Percentiles rank a stretch among this genome's conserved stretches.
phyloP scores from a whole-genome alignment of 768 basidiomycete genomes.

The Tulasnella sp. region DNA sequence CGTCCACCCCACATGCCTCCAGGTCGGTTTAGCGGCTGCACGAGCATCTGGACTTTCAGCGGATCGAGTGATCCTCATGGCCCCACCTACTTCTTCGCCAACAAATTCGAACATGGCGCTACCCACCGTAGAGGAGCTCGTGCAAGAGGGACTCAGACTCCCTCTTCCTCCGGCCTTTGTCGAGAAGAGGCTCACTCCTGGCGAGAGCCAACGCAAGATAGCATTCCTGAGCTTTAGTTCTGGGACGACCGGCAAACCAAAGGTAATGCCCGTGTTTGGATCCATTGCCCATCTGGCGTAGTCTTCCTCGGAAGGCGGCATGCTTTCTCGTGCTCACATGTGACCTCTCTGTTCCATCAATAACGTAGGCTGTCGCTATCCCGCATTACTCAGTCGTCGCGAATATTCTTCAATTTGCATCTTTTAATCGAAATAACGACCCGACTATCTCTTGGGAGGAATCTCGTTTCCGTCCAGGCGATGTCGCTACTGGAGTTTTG shows the following conservation, averaged over 20 bases:
- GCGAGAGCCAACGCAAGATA: slow-evolving; percentile 61
- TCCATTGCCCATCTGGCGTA: background rate
- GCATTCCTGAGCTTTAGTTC: slow-evolving; percentile 69
- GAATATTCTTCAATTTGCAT: slow-evolving; percentile 54
- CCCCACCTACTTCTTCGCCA: slow-evolving; percentile 29
- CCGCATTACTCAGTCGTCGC: slow-evolving; percentile 52
- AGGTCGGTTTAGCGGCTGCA: slow-evolving; percentile 21
- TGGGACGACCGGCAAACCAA: slow-evolving; percentile 64
- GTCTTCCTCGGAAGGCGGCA: background rate
- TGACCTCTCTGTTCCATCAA: background rate
- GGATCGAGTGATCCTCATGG: slow-evolving; percentile 23
- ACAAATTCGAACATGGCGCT: background rate
- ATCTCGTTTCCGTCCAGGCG: slow-evolving; percentile 51
- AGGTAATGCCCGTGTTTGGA: slow-evolving; percentile 16
- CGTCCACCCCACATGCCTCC: slow-evolving; percentile 15
- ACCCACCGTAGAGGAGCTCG: slow-evolving; percentile 33
- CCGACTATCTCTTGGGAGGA: slow-evolving; percentile 27
- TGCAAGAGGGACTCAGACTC: slow-evolving; percentile 42
- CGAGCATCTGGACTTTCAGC: slow-evolving; percentile 27
- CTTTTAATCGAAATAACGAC: slow-evolving; percentile 45
- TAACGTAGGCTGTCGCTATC: slow-evolving; percentile 49
- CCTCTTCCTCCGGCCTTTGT: slow-evolving; percentile 33
- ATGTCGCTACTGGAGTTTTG: slow-evolving; percentile 36
- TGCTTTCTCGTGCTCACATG: background rate
- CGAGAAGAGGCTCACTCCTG: slow-evolving; percentile 45